Conservation (phyloP, 176 grass and related monocot species). For the Eragrostis curvula region DNA sequence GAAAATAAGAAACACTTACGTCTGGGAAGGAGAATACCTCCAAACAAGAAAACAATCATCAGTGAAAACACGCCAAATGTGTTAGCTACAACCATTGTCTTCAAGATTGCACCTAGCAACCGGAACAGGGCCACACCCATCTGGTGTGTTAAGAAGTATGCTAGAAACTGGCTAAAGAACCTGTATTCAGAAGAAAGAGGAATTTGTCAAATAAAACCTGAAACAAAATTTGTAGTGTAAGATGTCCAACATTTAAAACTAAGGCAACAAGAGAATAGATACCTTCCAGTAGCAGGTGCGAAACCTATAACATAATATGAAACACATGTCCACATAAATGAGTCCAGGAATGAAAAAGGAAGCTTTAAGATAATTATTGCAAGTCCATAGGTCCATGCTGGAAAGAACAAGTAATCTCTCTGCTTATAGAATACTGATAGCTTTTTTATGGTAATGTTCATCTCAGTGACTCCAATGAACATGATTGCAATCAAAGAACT, state of each 20-base stretch:
- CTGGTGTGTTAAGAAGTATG: slow-evolving; percentile 71
- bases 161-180: slow-evolving; percentile 86
- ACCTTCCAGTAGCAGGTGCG: slow-evolving; percentile 59
- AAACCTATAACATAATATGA: slow-evolving; percentile 71
- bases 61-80: slow-evolving; percentile 69
- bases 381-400: slow-evolving; percentile 59
- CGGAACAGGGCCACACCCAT: slow-evolving; percentile 77
- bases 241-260: background rate
- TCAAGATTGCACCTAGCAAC: slow-evolving; percentile 69
- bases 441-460: slow-evolving; percentile 54
- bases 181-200: slow-evolving; percentile 19
- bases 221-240: background rate
- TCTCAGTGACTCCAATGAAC: slow-evolving; percentile 65
- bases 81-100: slow-evolving; percentile 83
- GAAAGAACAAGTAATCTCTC: slow-evolving; percentile 62
- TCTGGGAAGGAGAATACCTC: slow-evolving; percentile 78
- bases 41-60: slow-evolving; percentile 78
- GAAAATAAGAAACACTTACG: slow-evolving; percentile 42
- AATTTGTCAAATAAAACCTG: background rate
- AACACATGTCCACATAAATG: slow-evolving; percentile 45
- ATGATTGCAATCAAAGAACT: slow-evolving; percentile 46
- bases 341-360: slow-evolving; percentile 60
- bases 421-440: slow-evolving; percentile 69
- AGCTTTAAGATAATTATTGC: slow-evolving; percentile 54
- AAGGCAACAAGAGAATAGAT: background rate